Evolutionary conservation across 2,329 filamentous ascomycete species (phyloP).

Genomic region (Fusarium begoniae): DNA sequence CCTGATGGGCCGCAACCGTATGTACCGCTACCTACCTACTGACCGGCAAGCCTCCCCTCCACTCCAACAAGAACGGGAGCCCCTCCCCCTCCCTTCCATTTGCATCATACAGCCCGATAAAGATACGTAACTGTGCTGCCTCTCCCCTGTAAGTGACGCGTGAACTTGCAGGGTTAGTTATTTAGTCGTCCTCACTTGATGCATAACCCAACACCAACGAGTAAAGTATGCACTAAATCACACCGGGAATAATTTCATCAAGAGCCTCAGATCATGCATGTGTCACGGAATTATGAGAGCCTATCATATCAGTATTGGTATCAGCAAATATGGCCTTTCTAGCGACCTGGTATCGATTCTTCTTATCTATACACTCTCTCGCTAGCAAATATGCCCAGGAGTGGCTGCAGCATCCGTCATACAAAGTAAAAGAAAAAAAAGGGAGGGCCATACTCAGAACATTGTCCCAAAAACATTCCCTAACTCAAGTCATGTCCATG

Average conservation of each 20-base stretch:
- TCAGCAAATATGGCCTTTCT: not conserved
- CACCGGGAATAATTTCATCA: not conserved
- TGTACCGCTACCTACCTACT: not conserved
- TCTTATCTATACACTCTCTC: not conserved
- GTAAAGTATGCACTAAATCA: not conserved
- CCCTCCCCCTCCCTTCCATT: slow-evolving; percentile 32
- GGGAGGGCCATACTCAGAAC: slow-evolving; percentile 8
- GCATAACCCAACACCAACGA: not conserved
- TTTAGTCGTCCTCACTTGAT: slow-evolving; percentile 1
- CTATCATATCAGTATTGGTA: not conserved
- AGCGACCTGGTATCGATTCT: not conserved
- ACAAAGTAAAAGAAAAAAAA: slow-evolving; percentile 17
- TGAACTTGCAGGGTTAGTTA: not conserved
- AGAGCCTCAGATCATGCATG: not conserved
- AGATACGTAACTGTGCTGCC: slow-evolving; percentile 9
- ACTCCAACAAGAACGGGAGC: slow-evolving; percentile 13
- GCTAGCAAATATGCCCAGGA: not conserved
- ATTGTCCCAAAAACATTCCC: not conserved
- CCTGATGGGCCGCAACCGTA: not conserved
- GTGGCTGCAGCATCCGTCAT: slow-evolving; percentile 2
- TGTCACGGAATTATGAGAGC: not conserved
- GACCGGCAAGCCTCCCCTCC: not conserved
- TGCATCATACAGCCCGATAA: slow-evolving; percentile 37
- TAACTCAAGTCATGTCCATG: not conserved
- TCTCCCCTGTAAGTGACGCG: slow-evolving; percentile 8